Evolutionary conservation across 2,329 filamentous ascomycete species (phyloP), one percentile per base, ranked within the genome.

Genomic region (Aspergillus novofumigatus): DNA sequence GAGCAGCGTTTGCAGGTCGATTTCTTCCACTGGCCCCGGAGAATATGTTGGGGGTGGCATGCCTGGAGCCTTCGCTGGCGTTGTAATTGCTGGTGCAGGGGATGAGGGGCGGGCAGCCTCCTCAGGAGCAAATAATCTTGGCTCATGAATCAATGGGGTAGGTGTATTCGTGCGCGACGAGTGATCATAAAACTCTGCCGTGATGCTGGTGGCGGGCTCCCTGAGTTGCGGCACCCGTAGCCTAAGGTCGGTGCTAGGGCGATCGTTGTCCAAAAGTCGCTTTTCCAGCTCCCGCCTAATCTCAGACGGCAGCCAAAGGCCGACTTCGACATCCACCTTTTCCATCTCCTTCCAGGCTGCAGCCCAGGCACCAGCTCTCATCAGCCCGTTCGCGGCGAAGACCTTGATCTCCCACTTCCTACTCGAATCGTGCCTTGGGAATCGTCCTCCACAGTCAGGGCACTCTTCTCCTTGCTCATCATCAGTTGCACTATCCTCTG

Each of bases 291-390:
- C 75, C 49, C 78, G 77, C 42, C 80, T 75, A 9, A 83, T 63
- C 9, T 81, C 78, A 3, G 82, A 78, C 2, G 80, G 79, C 26
- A 87, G 76, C 79, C 81, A 84, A 3, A 94, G 89, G 66, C 90
- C 85, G 53, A 99, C 85, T 73, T 97, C 93, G 1, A 96, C 90
- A 69, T 99, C 94, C 0, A 97, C 91, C n/a, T 93, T 85, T 76
- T 99, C 94, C 94, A 99, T 99, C 74, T 97, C 93, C 65, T 86
- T 89, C 93, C 93, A 99, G 57, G 91, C 93, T 2, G 92, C 92
- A 4, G 85, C 85, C 94, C 94, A 99, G 0, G 94, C 93, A 0
- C 91, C 91, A 4, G 91, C 87, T 57, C 87, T 85, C 91, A 99
- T 96, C 50, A 97, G 78, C 0, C 94, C 94, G 72, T 97, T 99